Conservation (phyloP, 2,329 filamentous ascomycete species). For the Cladorrhinum sp. region DNA sequence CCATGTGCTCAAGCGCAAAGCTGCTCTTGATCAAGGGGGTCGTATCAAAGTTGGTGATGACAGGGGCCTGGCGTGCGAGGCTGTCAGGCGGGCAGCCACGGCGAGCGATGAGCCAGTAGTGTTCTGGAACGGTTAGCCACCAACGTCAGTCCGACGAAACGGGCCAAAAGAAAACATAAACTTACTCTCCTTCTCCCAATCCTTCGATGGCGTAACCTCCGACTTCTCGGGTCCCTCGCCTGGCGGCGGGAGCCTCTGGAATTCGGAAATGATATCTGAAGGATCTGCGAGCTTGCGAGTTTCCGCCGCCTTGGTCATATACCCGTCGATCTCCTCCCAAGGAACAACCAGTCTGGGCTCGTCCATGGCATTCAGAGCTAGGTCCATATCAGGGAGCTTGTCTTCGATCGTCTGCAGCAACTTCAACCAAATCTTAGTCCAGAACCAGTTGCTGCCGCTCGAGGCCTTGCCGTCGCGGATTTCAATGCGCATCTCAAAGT, state of each 20-base stretch:
- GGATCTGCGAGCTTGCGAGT: conserved; percentile 43
- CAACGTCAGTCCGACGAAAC: background rate
- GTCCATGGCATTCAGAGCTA: conserved; percentile 65
- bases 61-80: conserved; percentile 49
- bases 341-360: conserved; percentile 62
- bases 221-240: conserved; percentile 35
- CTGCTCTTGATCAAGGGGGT: conserved; percentile 45
- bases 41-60: conserved; percentile 43
- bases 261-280: conserved; percentile 44
- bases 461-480: conserved; percentile 52
- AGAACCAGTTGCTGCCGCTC: conserved; percentile 54
- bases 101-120: conserved; percentile 56
- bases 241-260: conserved; percentile 41
- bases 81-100: conserved; percentile 63
- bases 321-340: conserved; percentile 57
- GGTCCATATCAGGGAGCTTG: conserved; percentile 63
- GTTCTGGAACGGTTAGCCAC: conserved; percentile 8
- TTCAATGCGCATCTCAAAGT: conserved; percentile 61
- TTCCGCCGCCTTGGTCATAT: conserved; percentile 51
- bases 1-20: conserved; percentile 47
- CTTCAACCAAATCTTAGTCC: conserved; percentile 54
- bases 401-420: conserved; percentile 53
- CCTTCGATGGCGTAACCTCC: conserved; percentile 38
- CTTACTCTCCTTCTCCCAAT: conserved; percentile 49
- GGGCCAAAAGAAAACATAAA: background rate